Percentiles rank a stretch among this genome's conserved stretches.
phyloP scores from a whole-genome alignment of 495 filamentous ascomycete genomes.

The Aspergillus sparsus region DNA sequence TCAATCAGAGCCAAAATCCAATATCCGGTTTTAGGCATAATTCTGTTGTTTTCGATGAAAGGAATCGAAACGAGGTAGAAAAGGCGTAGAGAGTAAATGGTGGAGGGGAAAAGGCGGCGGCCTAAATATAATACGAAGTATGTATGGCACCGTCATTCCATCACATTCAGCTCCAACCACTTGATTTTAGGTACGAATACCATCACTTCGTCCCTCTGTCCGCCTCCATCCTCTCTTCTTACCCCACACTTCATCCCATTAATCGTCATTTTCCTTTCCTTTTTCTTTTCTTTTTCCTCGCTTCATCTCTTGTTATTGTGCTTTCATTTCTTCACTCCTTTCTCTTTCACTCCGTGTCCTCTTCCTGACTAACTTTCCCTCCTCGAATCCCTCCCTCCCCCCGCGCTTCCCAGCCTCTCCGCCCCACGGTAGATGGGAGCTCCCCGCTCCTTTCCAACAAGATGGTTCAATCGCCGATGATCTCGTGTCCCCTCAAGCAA shows the following conservation, averaged over 20 bases:
- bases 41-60: too few relatives aligned
- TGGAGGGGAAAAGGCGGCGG: not conserved
- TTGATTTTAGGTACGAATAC: constrained; percentile 19
- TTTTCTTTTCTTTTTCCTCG: constrained; percentile 15
- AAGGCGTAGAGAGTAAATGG: too few relatives aligned
- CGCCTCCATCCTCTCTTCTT: not conserved
- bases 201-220: constrained; percentile 12
- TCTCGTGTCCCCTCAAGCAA: constrained; percentile 91
- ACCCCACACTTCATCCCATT: constrained; percentile 11
- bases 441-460: constrained; percentile 43
- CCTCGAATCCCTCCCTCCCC: constrained; percentile 6
- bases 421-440: constrained; percentile 41
- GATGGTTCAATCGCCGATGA: constrained; percentile 86
- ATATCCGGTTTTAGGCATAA: too few relatives aligned
- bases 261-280: not conserved
- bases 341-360: not conserved
- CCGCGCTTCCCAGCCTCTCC: constrained; percentile 17
- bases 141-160: constrained; percentile 11
- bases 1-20: too few relatives aligned
- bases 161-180: constrained; percentile 20
- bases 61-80: too few relatives aligned
- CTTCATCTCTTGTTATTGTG: constrained; percentile 12
- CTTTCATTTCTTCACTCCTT: not conserved
- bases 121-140: not conserved
- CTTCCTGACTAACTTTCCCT: constrained; percentile 8